Evolutionary conservation across 1,284 basidiomycete genomes (phyloP).

Genomic region (Heterobasidion annosum): DNA sequence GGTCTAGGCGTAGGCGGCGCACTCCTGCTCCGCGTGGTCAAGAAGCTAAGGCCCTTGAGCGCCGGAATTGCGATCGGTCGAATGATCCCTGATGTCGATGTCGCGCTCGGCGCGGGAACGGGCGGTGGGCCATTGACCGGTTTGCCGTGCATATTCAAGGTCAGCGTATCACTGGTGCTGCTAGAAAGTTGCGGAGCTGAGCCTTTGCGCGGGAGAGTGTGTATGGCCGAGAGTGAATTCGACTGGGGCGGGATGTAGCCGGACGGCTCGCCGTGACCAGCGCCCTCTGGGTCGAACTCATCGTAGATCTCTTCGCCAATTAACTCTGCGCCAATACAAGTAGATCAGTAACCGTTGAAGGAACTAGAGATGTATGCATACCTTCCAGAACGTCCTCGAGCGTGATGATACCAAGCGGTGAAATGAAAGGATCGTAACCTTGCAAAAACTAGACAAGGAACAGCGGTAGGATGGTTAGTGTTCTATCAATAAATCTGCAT

Average conservation of each 20-base stretch:
- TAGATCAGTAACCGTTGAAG: not conserved
- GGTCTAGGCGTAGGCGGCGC: slow-evolving; percentile 41
- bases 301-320: slow-evolving; percentile 90
- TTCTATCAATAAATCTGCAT: too few species aligned
- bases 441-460: slow-evolving; percentile 50
- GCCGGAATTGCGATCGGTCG: slow-evolving; percentile 26
- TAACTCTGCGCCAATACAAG: slow-evolving; percentile 41
- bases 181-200: slow-evolving; percentile 23
- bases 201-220: slow-evolving; percentile 14
- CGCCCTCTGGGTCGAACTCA: slow-evolving; percentile 72
- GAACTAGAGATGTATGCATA: slow-evolving; percentile 18
- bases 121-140: slow-evolving; percentile 4
- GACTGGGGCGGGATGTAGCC: slow-evolving; percentile 38
- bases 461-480: too few species aligned
- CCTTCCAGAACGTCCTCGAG: slow-evolving; percentile 90
- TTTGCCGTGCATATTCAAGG: slow-evolving; percentile 8
- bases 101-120: slow-evolving; percentile 1
- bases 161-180: not conserved
- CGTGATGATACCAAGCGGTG: slow-evolving; percentile 88
- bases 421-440: slow-evolving; percentile 62
- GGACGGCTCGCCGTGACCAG: slow-evolving; percentile 42
- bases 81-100: slow-evolving; percentile 10
- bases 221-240: slow-evolving; percentile 12
- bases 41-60: slow-evolving; percentile 38
- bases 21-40: slow-evolving; percentile 35